phyloP scores from a whole-genome alignment of 306 rosid species.

The Begonia peltatifolia region DNA sequence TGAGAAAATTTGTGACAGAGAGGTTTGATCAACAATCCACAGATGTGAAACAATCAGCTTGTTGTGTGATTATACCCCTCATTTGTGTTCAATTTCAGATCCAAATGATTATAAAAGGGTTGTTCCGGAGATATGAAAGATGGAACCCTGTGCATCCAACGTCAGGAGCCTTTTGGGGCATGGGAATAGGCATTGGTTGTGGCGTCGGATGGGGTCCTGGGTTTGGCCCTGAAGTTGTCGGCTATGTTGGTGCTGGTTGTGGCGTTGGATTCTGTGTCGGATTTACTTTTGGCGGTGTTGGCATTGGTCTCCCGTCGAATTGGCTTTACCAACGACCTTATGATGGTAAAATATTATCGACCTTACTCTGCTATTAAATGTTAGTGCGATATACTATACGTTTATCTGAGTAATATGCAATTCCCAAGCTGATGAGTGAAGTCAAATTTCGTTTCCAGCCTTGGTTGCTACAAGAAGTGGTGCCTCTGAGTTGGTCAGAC shows the following conservation, averaged over 20 bases:
- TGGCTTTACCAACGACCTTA: conserved; percentile 35
- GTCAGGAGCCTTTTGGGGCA: conserved; percentile 83
- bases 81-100: conserved; percentile 26
- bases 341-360: conserved; percentile 26
- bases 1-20: too few species aligned
- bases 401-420: not conserved
- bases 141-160: conserved; percentile 97
- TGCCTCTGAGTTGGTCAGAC: conserved; percentile 29
- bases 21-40: too few species aligned
- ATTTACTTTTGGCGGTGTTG: conserved; percentile 61
- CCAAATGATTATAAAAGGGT: conserved; percentile 66
- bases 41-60: too few species aligned
- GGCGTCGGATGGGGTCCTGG: conserved; percentile 99
- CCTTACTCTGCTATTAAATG: not conserved
- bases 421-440: not conserved
- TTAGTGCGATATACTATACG: not conserved
- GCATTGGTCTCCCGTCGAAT: conserved; percentile 76
- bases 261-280: conserved; percentile 90
- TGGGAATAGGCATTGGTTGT: conserved; percentile 92
- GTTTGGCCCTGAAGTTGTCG: conserved; percentile 89
- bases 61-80: not conserved
- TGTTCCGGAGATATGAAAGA: conserved; percentile 50
- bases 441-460: conserved; percentile 23
- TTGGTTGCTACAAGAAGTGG: conserved; percentile 37
- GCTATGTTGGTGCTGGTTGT: conserved; percentile 94